Evolutionary conservation across 176 grass and related monocot species (phyloP).

Genomic region (Paspalum vaginatum): DNA sequence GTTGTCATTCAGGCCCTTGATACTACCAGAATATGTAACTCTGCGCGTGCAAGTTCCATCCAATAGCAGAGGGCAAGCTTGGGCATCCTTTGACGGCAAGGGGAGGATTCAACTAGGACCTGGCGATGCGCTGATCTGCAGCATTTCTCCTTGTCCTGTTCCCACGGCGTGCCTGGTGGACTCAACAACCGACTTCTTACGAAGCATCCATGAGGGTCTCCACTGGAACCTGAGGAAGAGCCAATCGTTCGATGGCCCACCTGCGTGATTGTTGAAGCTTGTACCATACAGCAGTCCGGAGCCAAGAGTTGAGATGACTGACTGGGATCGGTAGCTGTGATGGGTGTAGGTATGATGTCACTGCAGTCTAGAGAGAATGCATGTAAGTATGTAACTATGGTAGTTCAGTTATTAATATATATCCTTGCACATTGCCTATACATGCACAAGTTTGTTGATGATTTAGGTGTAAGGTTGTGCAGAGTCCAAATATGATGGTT

Average conservation of each 20-base stretch:
- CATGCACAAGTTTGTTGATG: not conserved
- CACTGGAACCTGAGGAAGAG: constrained; percentile 93
- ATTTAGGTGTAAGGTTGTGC: constrained; percentile 4
- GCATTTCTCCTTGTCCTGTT: constrained; percentile 88
- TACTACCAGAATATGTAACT: constrained; percentile 84
- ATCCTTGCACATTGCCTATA: constrained; percentile 14
- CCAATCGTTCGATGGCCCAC: constrained; percentile 71
- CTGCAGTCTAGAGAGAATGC: not conserved
- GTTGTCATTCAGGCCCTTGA: constrained; percentile 84
- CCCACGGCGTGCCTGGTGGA: constrained; percentile 85
- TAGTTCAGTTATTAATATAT: not conserved
- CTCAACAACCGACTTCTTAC: constrained; percentile 83
- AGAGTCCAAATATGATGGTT: not conserved
- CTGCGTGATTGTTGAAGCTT: constrained; percentile 30
- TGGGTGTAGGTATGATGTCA: constrained; percentile 11
- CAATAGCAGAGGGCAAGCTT: constrained; percentile 89
- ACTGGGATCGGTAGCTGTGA: not conserved
- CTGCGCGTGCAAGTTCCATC: constrained; percentile 84
- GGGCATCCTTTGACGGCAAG: constrained; percentile 98
- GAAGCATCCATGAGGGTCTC: constrained; percentile 93
- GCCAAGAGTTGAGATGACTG: not conserved
- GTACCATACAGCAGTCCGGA: not conserved
- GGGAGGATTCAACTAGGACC: constrained; percentile 73
- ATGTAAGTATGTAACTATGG: not conserved
- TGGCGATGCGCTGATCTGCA: constrained; percentile 90